Base-by-base conservation (phyloP, 148 eudicot genomes). In the Rhododendron simsii region DNA sequence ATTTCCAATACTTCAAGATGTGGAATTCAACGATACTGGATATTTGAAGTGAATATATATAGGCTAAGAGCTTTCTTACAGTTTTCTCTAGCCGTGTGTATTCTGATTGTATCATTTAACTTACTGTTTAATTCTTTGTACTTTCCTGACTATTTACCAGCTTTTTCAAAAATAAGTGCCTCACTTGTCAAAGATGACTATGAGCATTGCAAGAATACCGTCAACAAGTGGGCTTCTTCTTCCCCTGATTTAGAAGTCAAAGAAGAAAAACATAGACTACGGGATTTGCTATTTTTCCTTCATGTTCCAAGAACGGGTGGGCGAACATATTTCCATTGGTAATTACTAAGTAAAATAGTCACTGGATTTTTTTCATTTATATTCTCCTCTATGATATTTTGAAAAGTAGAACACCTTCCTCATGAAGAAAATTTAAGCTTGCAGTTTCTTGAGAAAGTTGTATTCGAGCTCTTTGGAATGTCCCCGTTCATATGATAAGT, bases 251-350 rank as follows among this genome's bases (percentile, higher is more conserved):
- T 88, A 55, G 90, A 94, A 85, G 87, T 86, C 30, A 93, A 88
- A 89, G 92, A 92, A 85, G 95, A 95, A 84, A 93, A 87, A 44
- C 98, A 93, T 83, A 88, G 90, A 39, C 88, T 97, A 26, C 93
- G 84, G 74, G 96, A 97, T 86, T 89, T 97, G 86, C 86, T 97
- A 77, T 94, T 94, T 88, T 97, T 97, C 91, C 95, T 97, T 81
- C 99, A 97, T 86, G 86, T 97, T 67, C 99, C 98, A 7, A 95
- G 97, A 87, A 95, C 98, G 0, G 99, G 99, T 87, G 99, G 99
- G 50, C 90, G 98, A 47, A 92, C 98, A 55, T 97, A 94, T 80
- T 95, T 89, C 84, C 91, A 93, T 85, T 97, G 98, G 99, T 97
- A 92, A 80, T n/a, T 61, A 2, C 65, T 45, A 55, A 35, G 59